These are phyloP conservation scores for Solanum dulcamara DNA, from an alignment of 257 asterid genomes.

Conservation along the genomic window DNA sequence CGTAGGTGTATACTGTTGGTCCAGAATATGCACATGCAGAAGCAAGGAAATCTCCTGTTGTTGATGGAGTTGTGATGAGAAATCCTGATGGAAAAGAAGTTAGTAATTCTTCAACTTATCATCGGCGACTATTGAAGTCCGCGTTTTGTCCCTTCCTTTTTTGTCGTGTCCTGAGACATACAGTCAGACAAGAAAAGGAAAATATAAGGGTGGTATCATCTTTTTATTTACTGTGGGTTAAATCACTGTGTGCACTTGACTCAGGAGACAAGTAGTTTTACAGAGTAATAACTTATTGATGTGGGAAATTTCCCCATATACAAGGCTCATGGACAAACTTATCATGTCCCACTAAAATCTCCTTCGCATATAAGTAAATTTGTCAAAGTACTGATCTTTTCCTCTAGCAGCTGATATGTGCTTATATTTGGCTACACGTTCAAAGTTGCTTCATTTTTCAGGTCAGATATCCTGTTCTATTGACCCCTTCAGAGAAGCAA, in stretches of 20 bases:
- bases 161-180: background rate
- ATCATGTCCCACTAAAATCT: background rate
- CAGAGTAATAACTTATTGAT: background rate
- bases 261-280: background rate
- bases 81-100: conserved; percentile 98
- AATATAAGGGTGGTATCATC: background rate
- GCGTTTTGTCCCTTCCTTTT: background rate
- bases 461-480: conserved; percentile 97
- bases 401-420: background rate
- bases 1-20: conserved; percentile 89
- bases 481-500: conserved; percentile 91
- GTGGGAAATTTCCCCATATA: background rate
- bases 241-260: background rate
- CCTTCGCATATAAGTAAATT: background rate
- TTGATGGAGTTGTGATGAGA: conserved; percentile 99
- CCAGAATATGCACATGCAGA: conserved; percentile 99
- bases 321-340: background rate
- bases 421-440: background rate
- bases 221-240: background rate
- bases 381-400: background rate
- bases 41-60: conserved; percentile 99
- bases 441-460: conserved; percentile 16
- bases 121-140: background rate
- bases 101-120: conserved; percentile 12
- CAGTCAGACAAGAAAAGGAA: background rate